Evolutionary conservation across 768 basidiomycete genomes (phyloP).

Genomic region (Trametes maxima): DNA sequence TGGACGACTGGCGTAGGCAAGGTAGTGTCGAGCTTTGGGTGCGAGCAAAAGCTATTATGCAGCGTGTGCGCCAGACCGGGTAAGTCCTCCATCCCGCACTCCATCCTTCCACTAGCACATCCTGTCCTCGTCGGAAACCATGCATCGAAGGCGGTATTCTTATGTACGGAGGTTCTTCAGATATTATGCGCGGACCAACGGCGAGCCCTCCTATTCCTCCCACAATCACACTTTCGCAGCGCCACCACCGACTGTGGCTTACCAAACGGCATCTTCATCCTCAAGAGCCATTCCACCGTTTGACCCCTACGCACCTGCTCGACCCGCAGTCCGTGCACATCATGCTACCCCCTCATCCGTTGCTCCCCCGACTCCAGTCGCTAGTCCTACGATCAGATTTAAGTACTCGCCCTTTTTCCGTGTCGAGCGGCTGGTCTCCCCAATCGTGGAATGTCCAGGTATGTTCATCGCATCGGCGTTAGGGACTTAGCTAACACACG

Average conservation of each 20-base stretch:
- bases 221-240: slow-evolving; percentile 12
- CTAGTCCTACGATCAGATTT: slow-evolving; percentile 60
- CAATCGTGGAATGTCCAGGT: slow-evolving; percentile 81
- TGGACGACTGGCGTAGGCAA: slow-evolving; percentile 61
- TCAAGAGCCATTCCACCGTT: slow-evolving; percentile 25
- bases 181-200: slow-evolving; percentile 15
- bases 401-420: slow-evolving; percentile 79
- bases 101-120: not conserved
- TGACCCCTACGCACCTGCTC: slow-evolving; percentile 62
- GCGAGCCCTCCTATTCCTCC: slow-evolving; percentile 15
- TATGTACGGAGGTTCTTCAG: slow-evolving; percentile 8
- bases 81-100: slow-evolving; percentile 45
- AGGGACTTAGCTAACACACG: slow-evolving; percentile 6
- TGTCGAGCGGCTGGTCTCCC: slow-evolving; percentile 65
- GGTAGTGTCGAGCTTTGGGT: slow-evolving; percentile 67
- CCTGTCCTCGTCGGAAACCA: not conserved
- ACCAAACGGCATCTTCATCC: slow-evolving; percentile 16
- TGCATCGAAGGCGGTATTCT: not conserved
- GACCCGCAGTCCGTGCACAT: slow-evolving; percentile 35
- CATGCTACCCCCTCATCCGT: slow-evolving; percentile 40
- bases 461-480: slow-evolving; percentile 20
- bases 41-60: slow-evolving; percentile 66
- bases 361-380: slow-evolving; percentile 23
- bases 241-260: slow-evolving; percentile 9
- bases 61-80: slow-evolving; percentile 70